Percentiles rank a stretch among this genome's conserved stretches.
Conservation (phyloP, 306 rosid genomes). For the Alnus glutinosa region DNA sequence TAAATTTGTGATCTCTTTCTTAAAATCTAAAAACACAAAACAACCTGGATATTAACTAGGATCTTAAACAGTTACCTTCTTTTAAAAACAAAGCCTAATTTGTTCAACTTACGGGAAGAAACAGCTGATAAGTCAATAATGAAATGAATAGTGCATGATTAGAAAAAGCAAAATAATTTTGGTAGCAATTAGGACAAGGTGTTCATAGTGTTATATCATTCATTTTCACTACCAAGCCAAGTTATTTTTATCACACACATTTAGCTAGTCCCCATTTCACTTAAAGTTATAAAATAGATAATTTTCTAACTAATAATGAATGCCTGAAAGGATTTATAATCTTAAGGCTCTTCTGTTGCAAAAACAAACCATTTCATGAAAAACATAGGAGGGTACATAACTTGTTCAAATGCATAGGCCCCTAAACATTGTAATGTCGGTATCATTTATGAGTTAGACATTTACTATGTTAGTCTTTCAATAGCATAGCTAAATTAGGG, state of each 20-base stretch:
- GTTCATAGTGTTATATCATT: background rate
- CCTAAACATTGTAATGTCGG: background rate
- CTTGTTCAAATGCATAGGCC: background rate
- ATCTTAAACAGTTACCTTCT: background rate
- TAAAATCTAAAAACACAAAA: background rate
- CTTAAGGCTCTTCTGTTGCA: background rate
- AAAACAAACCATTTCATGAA: background rate
- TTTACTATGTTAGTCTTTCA: background rate
- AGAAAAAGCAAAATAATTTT: background rate
- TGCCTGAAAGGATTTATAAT: background rate
- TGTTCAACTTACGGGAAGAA: background rate
- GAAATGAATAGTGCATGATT: background rate
- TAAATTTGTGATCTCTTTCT: background rate
- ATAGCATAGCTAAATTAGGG: background rate
- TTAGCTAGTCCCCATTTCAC: no score
- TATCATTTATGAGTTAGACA: background rate
- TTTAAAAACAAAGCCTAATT: conserved; percentile 1
- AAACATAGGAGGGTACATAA: background rate
- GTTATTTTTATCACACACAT: no score
- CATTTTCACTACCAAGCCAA: background rate
- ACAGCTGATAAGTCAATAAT: background rate
- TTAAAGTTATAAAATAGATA: no score
- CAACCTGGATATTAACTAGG: background rate
- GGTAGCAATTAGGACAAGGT: background rate
- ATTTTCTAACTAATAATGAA: background rate